Evolutionary conservation across 2,329 filamentous ascomycete genomes (phyloP), one percentile per base, ranked within the genome.

Genomic region (Fusarium dimerum): DNA sequence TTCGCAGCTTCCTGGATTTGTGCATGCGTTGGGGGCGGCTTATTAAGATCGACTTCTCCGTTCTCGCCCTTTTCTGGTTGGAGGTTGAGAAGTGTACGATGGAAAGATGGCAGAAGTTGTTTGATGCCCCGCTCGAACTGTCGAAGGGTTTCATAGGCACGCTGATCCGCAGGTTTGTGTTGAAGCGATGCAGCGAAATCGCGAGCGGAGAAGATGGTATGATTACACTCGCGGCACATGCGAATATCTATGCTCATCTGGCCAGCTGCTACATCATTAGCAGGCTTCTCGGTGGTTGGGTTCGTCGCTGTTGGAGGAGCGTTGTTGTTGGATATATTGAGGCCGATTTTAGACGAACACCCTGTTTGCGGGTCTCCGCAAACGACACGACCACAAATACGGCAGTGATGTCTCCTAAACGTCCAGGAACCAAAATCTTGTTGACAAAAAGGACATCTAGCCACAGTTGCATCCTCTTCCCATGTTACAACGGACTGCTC

Each of bases 391-490:
- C 94, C 94, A 65, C 94, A 99, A 72, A 96, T 87, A 49, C 94
- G 84, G 72, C 94, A 99, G 71, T 99, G 94, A 70, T 97, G 94
- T 61, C 94, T 80, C 64, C 94, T 84, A 66, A 97, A 96, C 2
- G 91, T 89, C 82, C 96, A 97, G 13, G 87, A 88, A 1, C 91
- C 88, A 71, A 99, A 99, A 51, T 96, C 91, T 65, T 99, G 94
- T 67, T 96, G 90, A 65, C 94, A 99, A 66, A 96, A 96, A 0
- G 94, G 94, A 67, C 94, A 99, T 58, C 86, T 86, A 2, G 79
- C 57, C 6, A 99, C 92, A 32, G 79, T 83, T 0, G 87, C 80
- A 70, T 99, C 94, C 47, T 97, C 92, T 71, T 99, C 90, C 94
- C 94, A 99, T 0, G 88, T 88, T 15, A 99, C 92, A 8, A 99